Conservation (phyloP, 176 grass and related monocot species). For the Oryza australiensis region DNA sequence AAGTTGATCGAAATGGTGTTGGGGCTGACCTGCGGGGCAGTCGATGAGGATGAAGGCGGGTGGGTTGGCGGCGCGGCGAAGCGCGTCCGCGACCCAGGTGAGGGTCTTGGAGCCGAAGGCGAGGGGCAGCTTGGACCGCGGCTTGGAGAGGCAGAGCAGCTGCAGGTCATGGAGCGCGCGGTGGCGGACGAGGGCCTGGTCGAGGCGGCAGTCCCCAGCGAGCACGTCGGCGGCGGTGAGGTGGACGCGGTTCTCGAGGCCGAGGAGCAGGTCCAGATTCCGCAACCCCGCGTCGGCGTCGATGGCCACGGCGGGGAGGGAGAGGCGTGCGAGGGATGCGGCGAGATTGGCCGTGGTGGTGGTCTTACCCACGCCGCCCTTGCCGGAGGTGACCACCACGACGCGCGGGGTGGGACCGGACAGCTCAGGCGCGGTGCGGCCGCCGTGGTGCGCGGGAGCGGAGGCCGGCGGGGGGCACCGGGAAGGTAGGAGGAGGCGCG, state of each 20-base stretch:
- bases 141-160: constrained; percentile 95
- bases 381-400: constrained; percentile 89
- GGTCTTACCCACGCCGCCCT: constrained; percentile 96
- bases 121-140: constrained; percentile 86
- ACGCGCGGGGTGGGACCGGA: constrained; percentile 78
- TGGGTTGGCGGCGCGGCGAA: constrained; percentile 42
- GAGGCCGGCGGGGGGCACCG: not conserved
- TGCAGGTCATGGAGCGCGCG: constrained; percentile 75
- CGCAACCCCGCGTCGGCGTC: constrained; percentile 89
- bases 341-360: constrained; percentile 89
- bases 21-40: constrained; percentile 52
- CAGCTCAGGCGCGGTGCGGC: constrained; percentile 55
- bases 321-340: constrained; percentile 82
- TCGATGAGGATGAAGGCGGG: constrained; percentile 74
- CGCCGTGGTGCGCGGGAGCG: constrained; percentile 34
- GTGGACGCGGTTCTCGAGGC: constrained; percentile 92
- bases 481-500: constrained; percentile 12
- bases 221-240: constrained; percentile 91
- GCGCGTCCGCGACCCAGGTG: constrained; percentile 85
- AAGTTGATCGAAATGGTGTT: not conserved
- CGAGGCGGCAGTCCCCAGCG: constrained; percentile 91
- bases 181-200: constrained; percentile 89
- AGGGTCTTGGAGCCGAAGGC: constrained; percentile 94
- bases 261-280: constrained; percentile 91
- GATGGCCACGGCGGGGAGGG: constrained; percentile 62